Base-by-base conservation (phyloP, 805 yeast genomes). In the Wickerhamomyces mucosus region DNA sequence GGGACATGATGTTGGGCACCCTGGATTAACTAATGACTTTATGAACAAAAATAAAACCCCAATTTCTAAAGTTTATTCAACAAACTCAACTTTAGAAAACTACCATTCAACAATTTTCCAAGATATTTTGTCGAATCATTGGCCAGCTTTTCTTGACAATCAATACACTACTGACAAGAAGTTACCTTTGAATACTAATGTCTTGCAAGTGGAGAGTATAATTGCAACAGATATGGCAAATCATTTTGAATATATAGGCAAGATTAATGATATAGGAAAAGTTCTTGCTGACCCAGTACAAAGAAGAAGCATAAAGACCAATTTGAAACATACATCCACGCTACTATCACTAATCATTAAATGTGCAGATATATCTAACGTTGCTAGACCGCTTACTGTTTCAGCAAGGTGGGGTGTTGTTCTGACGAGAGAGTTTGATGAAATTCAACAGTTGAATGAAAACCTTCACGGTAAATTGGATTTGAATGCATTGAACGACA, bases 1-100 rank as follows among this genome's bases (percentile, higher is more conserved):
- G 26, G 97, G 97, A 32, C 98, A 92, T 58, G 98, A 92, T 55
- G 75, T 83, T 20, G 95, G 96, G 15, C 98, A 92, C 55, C 97
- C 97, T 1, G 98, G 97, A 2, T 74, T 86, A n/a, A 85, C 94
- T 11, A 84, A 85, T 53, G 71, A 73, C 22, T 75, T 85, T 41
- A 59, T 89, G 52, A 59, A 63, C 16, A 62, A 69, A 36, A 52
- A 72, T 43, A 52, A 65, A 7, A 68, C 92, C 0, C 84, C 85
- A 9, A 64, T 85, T 16, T 72, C 89, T 3, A 51, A 56, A 33
- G 46, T 72, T 12, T 88, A 72, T 57, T 63, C 74, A 29, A 75
- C 75, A 40, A 59, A 71, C 32, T 78, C 89, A 7, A 79, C 82
- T 2, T 64, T 92, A 43, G 98, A 92, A 56, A 74, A 75, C 49